These are phyloP conservation scores for Funneliformis caledonium DNA, from an alignment of 371 early-diverging fungal genomes.

Conservation along the genomic window DNA sequence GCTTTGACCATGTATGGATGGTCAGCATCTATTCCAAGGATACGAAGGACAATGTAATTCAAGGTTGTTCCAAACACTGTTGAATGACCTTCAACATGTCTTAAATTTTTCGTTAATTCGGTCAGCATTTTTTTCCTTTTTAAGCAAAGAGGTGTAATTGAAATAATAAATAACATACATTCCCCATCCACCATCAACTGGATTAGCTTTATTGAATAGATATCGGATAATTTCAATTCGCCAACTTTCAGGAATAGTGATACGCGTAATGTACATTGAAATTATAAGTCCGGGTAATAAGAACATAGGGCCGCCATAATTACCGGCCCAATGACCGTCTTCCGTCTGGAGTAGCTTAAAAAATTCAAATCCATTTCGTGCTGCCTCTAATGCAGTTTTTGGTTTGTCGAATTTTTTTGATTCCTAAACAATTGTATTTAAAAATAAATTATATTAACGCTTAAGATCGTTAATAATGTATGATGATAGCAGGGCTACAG, in stretches of 20 bases:
- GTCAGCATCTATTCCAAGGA: conserved; percentile 86
- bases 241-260: conserved; percentile 62
- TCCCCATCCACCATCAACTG: conserved; percentile 96
- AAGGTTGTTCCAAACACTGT: conserved; percentile 95
- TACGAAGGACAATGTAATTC: conserved; percentile 90
- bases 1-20: conserved; percentile 88
- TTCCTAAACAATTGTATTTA: conserved; percentile 48
- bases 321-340: conserved; percentile 97
- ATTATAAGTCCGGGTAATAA: conserved; percentile 89
- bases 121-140: background rate
- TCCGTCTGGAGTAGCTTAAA: conserved; percentile 87
- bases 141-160: background rate
- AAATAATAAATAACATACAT: conserved; percentile 54
- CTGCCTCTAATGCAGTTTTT: conserved; percentile 76
- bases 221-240: conserved; percentile 88
- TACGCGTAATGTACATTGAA: conserved; percentile 81
- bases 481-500: background rate
- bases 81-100: conserved; percentile 91
- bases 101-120: conserved; percentile 41
- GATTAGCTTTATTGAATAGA: conserved; percentile 77
- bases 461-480: conserved; percentile 5
- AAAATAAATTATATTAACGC: background rate
- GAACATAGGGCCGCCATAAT: conserved; percentile 98
- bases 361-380: conserved; percentile 88
- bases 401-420: conserved; percentile 55